These are phyloP conservation scores for Suillus plorans DNA, from an alignment of 768 basidiomycete genomes.

Conservation along the genomic window DNA sequence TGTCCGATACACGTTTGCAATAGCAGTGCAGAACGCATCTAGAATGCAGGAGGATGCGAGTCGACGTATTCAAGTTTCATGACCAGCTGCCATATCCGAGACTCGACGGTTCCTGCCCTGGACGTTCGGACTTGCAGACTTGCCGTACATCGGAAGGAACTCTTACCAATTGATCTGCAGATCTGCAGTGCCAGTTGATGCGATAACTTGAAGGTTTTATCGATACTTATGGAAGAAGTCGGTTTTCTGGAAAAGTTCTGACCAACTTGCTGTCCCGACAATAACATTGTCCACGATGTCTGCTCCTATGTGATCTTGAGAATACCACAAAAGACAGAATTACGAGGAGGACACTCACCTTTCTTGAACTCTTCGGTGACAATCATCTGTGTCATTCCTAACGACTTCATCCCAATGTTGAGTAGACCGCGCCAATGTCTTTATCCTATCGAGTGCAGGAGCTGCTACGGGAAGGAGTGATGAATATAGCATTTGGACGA, in stretches of 20 bases:
- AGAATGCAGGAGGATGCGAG: no score
- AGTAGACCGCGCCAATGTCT: no score
- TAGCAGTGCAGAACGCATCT: no score
- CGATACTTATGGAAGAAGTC: slow-evolving; percentile 97
- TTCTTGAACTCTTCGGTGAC: slow-evolving; percentile 95
- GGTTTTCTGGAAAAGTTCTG: slow-evolving; percentile 90
- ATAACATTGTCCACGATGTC: slow-evolving; percentile 94
- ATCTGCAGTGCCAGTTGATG: slow-evolving; percentile 80
- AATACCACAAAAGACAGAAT: neutral
- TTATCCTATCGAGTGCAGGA: no score
- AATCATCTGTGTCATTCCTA: slow-evolving; percentile 92
- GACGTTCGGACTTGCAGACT: slow-evolving; percentile 15
- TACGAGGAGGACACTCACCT: slow-evolving; percentile 43
- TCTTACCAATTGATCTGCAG: slow-evolving; percentile 90
- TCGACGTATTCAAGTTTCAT: slow-evolving; percentile 98
- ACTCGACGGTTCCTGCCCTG: slow-evolving; percentile 98
- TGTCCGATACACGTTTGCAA: no score
- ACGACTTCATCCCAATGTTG: no score
- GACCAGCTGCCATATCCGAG: slow-evolving; percentile 90
- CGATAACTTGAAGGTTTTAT: slow-evolving; percentile 94
- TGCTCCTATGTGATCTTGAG: slow-evolving; percentile 55
- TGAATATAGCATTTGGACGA: slow-evolving; percentile 74
- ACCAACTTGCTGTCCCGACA: slow-evolving; percentile 80
- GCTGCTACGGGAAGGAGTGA: slow-evolving; percentile 90
- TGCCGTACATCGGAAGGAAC: neutral